Percentiles rank a stretch among this genome's conserved stretches.
phyloP scores from a whole-genome alignment of 169 alveolate species.

The Perkinsus olseni region DNA sequence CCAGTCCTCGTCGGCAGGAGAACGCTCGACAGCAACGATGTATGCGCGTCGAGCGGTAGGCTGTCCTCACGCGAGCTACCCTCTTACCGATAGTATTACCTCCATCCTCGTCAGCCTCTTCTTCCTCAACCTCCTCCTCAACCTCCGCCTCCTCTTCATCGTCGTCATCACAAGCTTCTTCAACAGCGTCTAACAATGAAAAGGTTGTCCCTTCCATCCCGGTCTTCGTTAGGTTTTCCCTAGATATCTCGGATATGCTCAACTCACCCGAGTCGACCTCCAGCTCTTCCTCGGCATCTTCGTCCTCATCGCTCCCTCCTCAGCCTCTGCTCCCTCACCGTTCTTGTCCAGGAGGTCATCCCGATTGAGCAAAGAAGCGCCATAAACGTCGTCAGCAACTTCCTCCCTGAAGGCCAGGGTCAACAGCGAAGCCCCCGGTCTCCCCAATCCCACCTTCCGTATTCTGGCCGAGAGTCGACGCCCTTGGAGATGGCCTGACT shows the following conservation, averaged over 20 bases:
- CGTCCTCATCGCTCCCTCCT: background rate
- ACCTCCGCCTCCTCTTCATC: background rate
- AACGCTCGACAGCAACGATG: too few species aligned
- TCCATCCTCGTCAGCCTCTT: background rate
- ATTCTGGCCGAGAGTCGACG: background rate
- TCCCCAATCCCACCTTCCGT: background rate
- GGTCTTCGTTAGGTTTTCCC: too few species aligned
- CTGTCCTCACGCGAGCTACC: too few species aligned
- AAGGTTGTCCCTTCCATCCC: background rate
- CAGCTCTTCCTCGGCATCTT: background rate
- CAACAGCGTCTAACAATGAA: background rate
- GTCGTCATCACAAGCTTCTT: background rate
- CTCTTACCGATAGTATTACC: too few species aligned
- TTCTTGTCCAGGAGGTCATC: background rate
- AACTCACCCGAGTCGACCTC: background rate
- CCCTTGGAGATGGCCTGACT: background rate
- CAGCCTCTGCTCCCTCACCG: too few species aligned
- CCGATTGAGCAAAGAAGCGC: background rate
- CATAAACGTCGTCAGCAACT: background rate
- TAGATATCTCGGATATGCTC: background rate
- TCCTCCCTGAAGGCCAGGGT: background rate
- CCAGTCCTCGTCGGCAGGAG: too few species aligned
- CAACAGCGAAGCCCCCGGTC: background rate
- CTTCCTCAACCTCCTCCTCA: background rate
- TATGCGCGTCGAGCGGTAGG: too few species aligned